These are phyloP conservation scores for Aureobasidium sp. DNA, from an alignment of 2,329 filamentous ascomycete species.

Conservation along the genomic window DNA sequence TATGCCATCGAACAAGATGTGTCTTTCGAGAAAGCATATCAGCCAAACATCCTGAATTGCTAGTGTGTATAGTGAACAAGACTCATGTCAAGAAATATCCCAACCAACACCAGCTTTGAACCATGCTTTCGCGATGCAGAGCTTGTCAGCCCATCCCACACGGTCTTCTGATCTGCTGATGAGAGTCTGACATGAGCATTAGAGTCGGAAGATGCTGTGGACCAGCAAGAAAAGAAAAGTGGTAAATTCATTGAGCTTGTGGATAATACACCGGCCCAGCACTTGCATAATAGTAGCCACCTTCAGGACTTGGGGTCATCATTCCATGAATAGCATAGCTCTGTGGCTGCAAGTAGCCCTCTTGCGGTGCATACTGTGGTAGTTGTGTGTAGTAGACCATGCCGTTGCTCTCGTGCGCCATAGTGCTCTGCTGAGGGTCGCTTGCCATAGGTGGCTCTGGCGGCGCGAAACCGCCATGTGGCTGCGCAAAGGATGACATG, in stretches of 20 bases:
- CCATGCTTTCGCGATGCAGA: no score
- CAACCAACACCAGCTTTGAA: no score
- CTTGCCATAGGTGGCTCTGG: constrained; percentile 16
- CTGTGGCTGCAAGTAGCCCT: constrained; percentile 33
- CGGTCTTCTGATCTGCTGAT: no score
- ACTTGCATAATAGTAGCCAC: constrained; percentile 48
- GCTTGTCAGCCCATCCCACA: no score
- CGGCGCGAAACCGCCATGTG: constrained; percentile 27
- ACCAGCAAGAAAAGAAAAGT: not conserved
- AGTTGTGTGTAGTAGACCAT: constrained; percentile 76
- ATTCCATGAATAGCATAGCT: constrained; percentile 58
- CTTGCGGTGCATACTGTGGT: constrained; percentile 18
- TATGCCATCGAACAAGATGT: no score
- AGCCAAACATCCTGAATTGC: no score
- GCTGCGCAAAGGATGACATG: constrained; percentile 28
- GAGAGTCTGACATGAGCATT: no score
- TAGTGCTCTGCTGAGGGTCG: constrained; percentile 47
- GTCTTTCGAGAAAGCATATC: no score
- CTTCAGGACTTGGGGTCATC: constrained; percentile 56
- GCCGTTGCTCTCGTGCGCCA: constrained; percentile 85
- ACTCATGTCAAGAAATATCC: no score
- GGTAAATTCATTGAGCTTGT: not conserved
- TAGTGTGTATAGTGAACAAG: no score
- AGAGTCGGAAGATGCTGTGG: no score
- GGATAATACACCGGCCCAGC: constrained; percentile 53